phyloP scores from a whole-genome alignment of 2,329 filamentous ascomycete species.

The Colletotrichum nymphaeae region DNA sequence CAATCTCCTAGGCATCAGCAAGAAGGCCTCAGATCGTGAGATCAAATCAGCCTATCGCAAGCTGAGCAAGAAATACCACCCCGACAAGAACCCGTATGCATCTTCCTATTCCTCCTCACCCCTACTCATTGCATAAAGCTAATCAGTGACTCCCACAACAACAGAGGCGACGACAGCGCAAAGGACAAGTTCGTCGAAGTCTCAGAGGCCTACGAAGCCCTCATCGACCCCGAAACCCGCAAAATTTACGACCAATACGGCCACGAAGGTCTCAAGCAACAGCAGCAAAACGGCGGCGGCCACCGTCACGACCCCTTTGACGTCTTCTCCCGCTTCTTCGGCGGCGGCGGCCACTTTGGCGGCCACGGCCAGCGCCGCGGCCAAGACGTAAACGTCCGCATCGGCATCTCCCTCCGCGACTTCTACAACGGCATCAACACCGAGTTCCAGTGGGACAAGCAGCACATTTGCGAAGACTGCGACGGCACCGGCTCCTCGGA shows the following conservation, averaged over 20 bases:
- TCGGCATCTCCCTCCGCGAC: slow-evolving; percentile 83
- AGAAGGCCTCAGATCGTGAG: slow-evolving; percentile 83
- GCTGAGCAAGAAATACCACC: slow-evolving; percentile 95
- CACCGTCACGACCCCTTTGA: slow-evolving; percentile 89
- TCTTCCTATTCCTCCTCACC: neutral
- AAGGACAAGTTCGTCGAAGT: slow-evolving; percentile 94
- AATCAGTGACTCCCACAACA: neutral
- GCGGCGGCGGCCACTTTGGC: slow-evolving; percentile 87
- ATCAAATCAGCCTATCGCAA: slow-evolving; percentile 94
- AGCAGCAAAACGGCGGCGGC: slow-evolving; percentile 73
- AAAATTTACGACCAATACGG: slow-evolving; percentile 95
- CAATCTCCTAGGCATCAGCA: slow-evolving; percentile 84
- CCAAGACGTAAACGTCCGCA: slow-evolving; percentile 88
- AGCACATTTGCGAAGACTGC: slow-evolving; percentile 93
- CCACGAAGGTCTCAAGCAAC: slow-evolving; percentile 89
- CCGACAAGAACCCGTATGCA: slow-evolving; percentile 94
- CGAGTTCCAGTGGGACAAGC: slow-evolving; percentile 92
- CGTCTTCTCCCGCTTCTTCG: slow-evolving; percentile 96
- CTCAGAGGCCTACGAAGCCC: slow-evolving; percentile 93
- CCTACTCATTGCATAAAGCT: neutral
- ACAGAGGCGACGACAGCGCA: slow-evolving; percentile 80
- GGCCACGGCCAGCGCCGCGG: slow-evolving; percentile 81
- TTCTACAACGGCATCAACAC: slow-evolving; percentile 92
- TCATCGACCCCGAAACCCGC: slow-evolving; percentile 82
- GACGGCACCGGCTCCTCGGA: slow-evolving; percentile 88